Evolutionary conservation across 345 rosid species (phyloP).

Genomic region (Linum lewisii): DNA sequence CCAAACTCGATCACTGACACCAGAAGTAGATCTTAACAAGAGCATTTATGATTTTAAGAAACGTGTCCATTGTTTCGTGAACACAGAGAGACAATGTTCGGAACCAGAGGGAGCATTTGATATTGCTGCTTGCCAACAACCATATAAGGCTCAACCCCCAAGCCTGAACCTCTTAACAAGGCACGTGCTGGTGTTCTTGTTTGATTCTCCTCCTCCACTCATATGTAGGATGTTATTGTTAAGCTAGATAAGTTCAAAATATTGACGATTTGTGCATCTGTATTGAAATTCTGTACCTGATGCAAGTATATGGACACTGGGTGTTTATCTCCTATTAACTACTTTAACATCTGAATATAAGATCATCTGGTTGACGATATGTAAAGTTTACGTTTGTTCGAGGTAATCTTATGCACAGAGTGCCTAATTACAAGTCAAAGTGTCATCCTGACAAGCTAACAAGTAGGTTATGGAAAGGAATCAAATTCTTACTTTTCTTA

Average conservation of each 20-base stretch:
- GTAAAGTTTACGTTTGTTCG: not conserved
- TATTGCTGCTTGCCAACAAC: constrained; percentile 71
- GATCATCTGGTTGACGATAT: not conserved
- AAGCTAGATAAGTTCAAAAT: not conserved
- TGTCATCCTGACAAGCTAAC: not conserved
- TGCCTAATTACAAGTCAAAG: not conserved
- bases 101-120: constrained; percentile 95
- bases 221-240: not conserved
- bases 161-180: constrained; percentile 87
- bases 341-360: not conserved
- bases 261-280: not conserved
- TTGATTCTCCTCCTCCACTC: not conserved
- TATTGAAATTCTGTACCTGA: not conserved
- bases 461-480: not conserved
- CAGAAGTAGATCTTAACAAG: not conserved
- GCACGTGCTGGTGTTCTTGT: constrained; percentile 24
- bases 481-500: not conserved
- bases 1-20: constrained; percentile 9
- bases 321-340: not conserved
- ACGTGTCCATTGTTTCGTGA: constrained; percentile 16
- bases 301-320: not conserved
- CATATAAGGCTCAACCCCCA: constrained; percentile 85
- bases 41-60: constrained; percentile 3
- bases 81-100: constrained; percentile 86
- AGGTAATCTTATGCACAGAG: not conserved